These are phyloP conservation scores for Rhodotorula toruloides DNA, from an alignment of 768 basidiomycete genomes.

Conservation along the genomic window DNA sequence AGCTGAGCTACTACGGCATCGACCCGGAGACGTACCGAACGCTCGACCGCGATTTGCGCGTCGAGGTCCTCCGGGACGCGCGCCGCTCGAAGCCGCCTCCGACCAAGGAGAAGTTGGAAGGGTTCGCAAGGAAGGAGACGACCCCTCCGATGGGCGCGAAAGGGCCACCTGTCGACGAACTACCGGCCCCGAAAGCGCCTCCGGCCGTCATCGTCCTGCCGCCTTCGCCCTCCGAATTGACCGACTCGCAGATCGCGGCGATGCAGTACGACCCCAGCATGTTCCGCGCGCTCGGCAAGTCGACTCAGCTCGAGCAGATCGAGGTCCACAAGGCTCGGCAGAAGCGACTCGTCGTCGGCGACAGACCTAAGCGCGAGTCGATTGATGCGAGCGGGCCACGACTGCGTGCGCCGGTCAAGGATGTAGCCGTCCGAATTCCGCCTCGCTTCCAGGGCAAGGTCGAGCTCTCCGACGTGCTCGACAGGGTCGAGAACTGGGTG, in stretches of 20 bases:
- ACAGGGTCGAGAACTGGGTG: slow-evolving; percentile 71
- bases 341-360: slow-evolving; percentile 3
- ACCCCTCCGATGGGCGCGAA: background rate
- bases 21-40: slow-evolving; percentile 65
- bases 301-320: slow-evolving; percentile 11
- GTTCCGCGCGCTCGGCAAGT: background rate
- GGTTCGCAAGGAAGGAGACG: slow-evolving; percentile 2
- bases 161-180: no score
- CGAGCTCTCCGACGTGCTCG: slow-evolving; percentile 67
- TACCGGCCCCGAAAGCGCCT: background rate
- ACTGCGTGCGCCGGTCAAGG: slow-evolving; percentile 52
- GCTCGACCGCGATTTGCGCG: slow-evolving; percentile 63
- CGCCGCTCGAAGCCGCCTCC: slow-evolving; percentile 23
- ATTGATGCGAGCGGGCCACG: background rate
- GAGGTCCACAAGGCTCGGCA: background rate
- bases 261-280: background rate
- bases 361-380: background rate
- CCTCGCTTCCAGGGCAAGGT: slow-evolving; percentile 58
- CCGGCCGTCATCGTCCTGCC: slow-evolving; percentile 53
- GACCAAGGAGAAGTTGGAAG: background rate
- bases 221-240: slow-evolving; percentile 1
- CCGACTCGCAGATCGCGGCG: slow-evolving; percentile 4
- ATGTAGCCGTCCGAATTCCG: slow-evolving; percentile 54
- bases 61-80: slow-evolving; percentile 61
- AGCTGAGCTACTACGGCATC: slow-evolving; percentile 63